Conservation (phyloP, 208 protist species). For the Wallacemonas sp. region DNA sequence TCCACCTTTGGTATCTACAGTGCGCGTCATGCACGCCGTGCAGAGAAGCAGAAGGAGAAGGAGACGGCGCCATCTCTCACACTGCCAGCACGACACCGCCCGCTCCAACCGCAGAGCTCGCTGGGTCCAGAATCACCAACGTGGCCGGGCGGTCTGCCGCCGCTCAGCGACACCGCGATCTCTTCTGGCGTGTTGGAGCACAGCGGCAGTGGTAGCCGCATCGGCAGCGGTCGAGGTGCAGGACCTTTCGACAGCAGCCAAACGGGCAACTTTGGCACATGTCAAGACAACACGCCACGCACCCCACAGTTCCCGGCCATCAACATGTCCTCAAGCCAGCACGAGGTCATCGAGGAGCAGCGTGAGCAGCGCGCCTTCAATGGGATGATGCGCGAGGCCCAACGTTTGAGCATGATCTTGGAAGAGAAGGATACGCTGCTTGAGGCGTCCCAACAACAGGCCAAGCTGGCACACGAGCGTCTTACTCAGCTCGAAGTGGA, state of each 20-base stretch:
- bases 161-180: neutral
- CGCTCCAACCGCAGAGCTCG: too few relatives aligned
- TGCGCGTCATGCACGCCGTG: neutral
- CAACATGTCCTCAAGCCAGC: conserved; percentile 7
- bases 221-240: neutral
- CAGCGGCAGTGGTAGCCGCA: too few relatives aligned
- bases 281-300: neutral
- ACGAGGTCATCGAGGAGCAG: conserved; percentile 2
- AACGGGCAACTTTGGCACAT: too few relatives aligned
- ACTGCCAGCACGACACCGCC: too few relatives aligned
- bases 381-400: conserved; percentile 6
- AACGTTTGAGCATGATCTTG: neutral
- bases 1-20: conserved; percentile 12
- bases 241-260: too few relatives aligned
- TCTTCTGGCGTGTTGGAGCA: too few relatives aligned
- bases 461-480: conserved; percentile 5
- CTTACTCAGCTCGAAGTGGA: conserved; percentile 4
- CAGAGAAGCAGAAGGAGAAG: neutral
- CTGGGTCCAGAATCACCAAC: too few relatives aligned
- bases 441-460: conserved; percentile 13
- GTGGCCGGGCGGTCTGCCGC: neutral
- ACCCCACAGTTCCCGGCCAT: neutral
- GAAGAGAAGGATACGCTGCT: conserved; percentile 14
- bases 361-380: conserved; percentile 10
- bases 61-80: too few relatives aligned